Evolutionary conservation across 1,284 basidiomycete species (phyloP).

Genomic region (Tremellales sp.): DNA sequence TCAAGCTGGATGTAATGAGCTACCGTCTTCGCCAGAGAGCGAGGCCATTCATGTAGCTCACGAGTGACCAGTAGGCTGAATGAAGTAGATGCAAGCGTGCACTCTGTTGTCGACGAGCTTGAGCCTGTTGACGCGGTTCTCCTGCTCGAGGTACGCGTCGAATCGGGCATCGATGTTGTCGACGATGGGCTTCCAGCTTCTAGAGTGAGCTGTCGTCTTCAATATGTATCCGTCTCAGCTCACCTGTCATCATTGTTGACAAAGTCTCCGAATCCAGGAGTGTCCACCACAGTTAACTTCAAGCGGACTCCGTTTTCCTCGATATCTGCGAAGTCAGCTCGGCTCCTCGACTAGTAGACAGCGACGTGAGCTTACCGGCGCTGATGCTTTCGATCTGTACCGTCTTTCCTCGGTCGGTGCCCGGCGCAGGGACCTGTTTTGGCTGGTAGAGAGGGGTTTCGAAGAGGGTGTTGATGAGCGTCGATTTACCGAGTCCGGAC

Average conservation of each 20-base stretch:
- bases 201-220: constrained; percentile 2
- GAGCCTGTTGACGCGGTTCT: constrained; percentile 83
- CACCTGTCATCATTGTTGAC: constrained; percentile 96
- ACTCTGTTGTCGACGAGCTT: constrained; percentile 52
- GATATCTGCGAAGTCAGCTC: constrained; percentile 62
- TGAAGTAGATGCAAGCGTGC: constrained; percentile 84
- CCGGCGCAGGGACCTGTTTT: constrained; percentile 75
- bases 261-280: constrained; percentile 92
- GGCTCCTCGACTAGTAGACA: background rate
- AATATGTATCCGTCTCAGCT: too few species aligned
- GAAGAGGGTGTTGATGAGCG: constrained; percentile 95
- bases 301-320: constrained; percentile 94
- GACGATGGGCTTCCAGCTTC: constrained; percentile 92
- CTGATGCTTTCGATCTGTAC: constrained; percentile 95
- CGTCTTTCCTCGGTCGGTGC: constrained; percentile 81
- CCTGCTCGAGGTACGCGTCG: constrained; percentile 93
- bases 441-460: constrained; percentile 87
- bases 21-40: background rate
- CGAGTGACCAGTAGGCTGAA: constrained; percentile 96
- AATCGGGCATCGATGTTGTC: constrained; percentile 96
- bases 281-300: constrained; percentile 94
- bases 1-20: constrained; percentile 61
- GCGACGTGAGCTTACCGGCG: constrained; percentile 72
- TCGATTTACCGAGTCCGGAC: constrained; percentile 95
- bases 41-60: constrained; percentile 51